These are phyloP conservation scores for Scheffersomyces ergatensis DNA, from an alignment of 805 yeast genomes.

Conservation along the genomic window DNA sequence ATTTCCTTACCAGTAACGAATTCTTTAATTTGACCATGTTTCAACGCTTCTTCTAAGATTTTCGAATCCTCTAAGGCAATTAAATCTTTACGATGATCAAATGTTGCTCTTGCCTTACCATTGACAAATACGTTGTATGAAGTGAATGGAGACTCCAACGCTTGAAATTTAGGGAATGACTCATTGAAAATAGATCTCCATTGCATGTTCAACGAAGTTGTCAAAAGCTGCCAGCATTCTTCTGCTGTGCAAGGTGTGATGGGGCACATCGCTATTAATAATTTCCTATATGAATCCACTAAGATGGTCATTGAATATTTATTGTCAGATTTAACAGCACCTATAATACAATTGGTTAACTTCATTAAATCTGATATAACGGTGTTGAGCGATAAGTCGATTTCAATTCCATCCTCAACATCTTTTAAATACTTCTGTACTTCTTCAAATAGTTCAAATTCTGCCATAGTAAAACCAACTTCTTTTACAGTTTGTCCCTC, in stretches of 20 bases:
- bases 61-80: slow-evolving; percentile 27
- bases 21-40: slow-evolving; percentile 35
- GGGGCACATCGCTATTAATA: slow-evolving; percentile 70
- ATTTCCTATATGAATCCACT: slow-evolving; percentile 46
- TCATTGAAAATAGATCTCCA: slow-evolving; percentile 54
- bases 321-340: slow-evolving; percentile 32
- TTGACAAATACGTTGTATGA: slow-evolving; percentile 66
- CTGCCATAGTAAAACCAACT: slow-evolving; percentile 38
- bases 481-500: slow-evolving; percentile 14
- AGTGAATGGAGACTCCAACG: slow-evolving; percentile 34
- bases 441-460: slow-evolving; percentile 57
- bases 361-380: slow-evolving; percentile 90
- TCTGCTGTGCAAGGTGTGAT: slow-evolving; percentile 81
- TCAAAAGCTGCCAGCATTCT: slow-evolving; percentile 64
- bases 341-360: slow-evolving; percentile 44
- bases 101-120: slow-evolving; percentile 62
- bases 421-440: slow-evolving; percentile 45
- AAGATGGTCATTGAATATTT: slow-evolving; percentile 39
- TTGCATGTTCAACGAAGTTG: slow-evolving; percentile 9
- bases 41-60: slow-evolving; percentile 34
- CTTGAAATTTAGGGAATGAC: slow-evolving; percentile 62
- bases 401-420: slow-evolving; percentile 59
- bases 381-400: slow-evolving; percentile 70
- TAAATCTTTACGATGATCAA: slow-evolving; percentile 34
- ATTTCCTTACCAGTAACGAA: slow-evolving; percentile 42